Evolutionary conservation across 75 land plant species (phyloP).

Genomic region (Pinus taeda): DNA sequence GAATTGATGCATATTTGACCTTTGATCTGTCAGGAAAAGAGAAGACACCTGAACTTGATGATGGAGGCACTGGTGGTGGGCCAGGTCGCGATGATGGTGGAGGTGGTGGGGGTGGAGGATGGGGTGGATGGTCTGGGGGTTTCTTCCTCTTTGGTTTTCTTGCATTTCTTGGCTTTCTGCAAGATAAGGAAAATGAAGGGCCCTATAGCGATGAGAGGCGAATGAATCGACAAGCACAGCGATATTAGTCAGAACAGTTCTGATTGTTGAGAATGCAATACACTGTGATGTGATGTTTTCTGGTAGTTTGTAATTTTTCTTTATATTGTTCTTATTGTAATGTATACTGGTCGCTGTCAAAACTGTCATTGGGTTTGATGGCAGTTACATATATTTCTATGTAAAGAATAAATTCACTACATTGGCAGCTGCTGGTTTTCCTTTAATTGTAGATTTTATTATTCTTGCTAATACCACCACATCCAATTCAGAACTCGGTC

Average conservation of each 20-base stretch:
- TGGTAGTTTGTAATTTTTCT: neutral
- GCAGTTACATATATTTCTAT: too few relatives aligned
- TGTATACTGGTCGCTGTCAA: too few relatives aligned
- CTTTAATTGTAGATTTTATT: too few relatives aligned
- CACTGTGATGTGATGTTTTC: neutral
- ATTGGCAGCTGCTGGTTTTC: too few relatives aligned
- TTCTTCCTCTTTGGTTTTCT: conserved; percentile 61
- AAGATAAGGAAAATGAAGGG: conserved; percentile 50
- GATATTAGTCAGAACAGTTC: neutral
- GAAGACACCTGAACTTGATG: conserved; percentile 64
- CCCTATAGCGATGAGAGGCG: conserved; percentile 22
- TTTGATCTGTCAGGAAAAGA: conserved; percentile 31
- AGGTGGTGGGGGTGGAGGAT: conserved; percentile 70
- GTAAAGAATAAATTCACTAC: too few relatives aligned
- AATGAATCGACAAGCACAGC: neutral
- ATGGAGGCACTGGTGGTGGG: conserved; percentile 53
- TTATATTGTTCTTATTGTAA: neutral
- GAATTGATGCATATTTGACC: neutral
- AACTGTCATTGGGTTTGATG: too few relatives aligned
- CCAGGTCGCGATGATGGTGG: conserved; percentile 57
- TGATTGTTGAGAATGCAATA: neutral
- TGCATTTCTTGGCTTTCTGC: conserved; percentile 51
- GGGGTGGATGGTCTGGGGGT: conserved; percentile 42
- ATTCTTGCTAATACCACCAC: too few relatives aligned
- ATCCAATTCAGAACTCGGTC: too few relatives aligned